Conservation (phyloP, 2,329 filamentous ascomycete genomes). For the Diaporthe helianthi region DNA sequence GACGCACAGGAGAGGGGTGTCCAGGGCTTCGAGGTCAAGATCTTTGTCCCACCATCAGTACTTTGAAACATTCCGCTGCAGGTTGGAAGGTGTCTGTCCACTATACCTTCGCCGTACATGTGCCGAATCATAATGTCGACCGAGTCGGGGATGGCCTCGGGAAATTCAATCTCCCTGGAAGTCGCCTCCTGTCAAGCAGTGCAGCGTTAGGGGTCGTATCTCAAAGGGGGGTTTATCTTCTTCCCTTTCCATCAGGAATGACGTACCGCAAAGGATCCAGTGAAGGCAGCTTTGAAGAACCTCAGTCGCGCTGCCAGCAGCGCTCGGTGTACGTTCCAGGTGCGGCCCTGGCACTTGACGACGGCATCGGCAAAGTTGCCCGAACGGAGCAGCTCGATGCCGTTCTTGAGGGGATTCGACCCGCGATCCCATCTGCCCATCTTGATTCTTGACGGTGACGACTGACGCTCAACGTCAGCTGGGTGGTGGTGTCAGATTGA, state of each 20-base stretch:
- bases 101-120: neutral
- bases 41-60: no score
- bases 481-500: no score
- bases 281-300: neutral
- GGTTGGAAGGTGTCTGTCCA: no score
- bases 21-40: neutral
- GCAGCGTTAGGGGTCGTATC: no score
- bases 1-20: neutral
- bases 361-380: neutral
- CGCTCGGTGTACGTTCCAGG: neutral
- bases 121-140: slow-evolving; percentile 41
- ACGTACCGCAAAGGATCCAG: neutral
- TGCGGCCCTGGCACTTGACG: neutral
- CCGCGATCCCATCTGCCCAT: neutral
- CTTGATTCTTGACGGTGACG: no score
- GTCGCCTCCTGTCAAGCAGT: neutral
- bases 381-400: neutral
- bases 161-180: neutral
- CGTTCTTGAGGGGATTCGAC: neutral
- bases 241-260: no score
- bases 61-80: no score
- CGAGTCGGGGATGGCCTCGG: slow-evolving; percentile 37
- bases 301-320: neutral
- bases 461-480: no score
- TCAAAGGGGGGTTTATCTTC: no score